phyloP scores from a whole-genome alignment of 306 rosid genomes.

The Albizia julibrissin region DNA sequence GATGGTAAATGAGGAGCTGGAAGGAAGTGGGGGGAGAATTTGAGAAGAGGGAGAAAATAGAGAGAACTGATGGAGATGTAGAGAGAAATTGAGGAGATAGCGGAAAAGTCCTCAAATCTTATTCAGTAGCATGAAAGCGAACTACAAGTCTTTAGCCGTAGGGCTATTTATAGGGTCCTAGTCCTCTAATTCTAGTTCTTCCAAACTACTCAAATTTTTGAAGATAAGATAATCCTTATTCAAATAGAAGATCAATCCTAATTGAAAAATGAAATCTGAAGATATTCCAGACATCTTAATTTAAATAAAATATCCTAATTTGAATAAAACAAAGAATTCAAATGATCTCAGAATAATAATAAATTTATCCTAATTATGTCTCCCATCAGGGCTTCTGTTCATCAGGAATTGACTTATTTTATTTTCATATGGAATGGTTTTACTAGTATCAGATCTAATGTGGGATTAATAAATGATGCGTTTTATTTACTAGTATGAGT shows the following conservation, averaged over 20 bases:
- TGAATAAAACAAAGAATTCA: not conserved
- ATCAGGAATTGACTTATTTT: not conserved
- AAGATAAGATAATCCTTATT: not conserved
- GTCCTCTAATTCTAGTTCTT: not conserved
- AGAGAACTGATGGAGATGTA: no score
- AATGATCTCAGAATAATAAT: not conserved
- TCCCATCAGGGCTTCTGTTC: not conserved
- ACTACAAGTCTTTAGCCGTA: no score
- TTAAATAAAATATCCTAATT: not conserved
- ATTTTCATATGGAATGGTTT: not conserved
- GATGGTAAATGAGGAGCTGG: not conserved
- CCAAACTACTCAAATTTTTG: not conserved
- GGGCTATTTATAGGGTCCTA: no score
- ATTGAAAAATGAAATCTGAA: not conserved
- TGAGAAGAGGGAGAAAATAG: not conserved
- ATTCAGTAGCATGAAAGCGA: no score
- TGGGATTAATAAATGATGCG: not conserved
- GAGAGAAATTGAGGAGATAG: no score
- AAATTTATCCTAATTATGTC: not conserved
- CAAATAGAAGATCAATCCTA: not conserved
- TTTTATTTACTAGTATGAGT: not conserved
- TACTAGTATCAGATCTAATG: not conserved
- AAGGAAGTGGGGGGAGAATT: not conserved
- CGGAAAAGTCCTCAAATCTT: no score
- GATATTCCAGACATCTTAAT: not conserved